Base-by-base conservation (phyloP, 441 rosid genomes). In the Adansonia rubrostipa region DNA sequence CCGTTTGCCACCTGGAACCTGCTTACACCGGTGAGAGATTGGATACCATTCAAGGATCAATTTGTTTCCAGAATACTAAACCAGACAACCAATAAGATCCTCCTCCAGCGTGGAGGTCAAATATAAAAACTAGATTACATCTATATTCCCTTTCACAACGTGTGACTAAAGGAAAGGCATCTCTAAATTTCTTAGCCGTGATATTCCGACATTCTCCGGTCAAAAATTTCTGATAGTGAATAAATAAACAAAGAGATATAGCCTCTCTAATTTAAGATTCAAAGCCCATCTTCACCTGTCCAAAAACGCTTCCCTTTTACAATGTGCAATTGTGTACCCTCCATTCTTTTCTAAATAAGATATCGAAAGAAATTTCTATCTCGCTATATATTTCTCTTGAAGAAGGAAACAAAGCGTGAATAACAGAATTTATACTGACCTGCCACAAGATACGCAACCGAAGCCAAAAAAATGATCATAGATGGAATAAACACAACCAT, bases 401-500 rank as follows among this genome's bases (percentile, higher is more conserved):
- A 11, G 58, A 36, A 36, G 44, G 51, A 44, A 47, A 19, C 36
- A 33, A 71, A 71, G 62, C 3, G 7, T 33, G 72, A 40, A 33
- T 57, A 6, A 28, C 51, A 20, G 47, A 22, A 24, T 24, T 70
- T 42, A 2, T 19, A 19, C 77, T 80, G 58, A 92, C 97, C 99
- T 48, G 98, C 91, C 28, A 87, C 89, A 73, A 95, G 96, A 84
- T 92, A 95, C 42, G 79, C 83, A 69, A 81, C 80, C 1, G 99
- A 93, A 15, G 82, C 84, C 58, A 87, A 80, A 90, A 95, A 93
- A 77, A 91, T 65, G 36, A 95, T 67, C 17, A 61, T 5, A 8
- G 96, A 91, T 0, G 99, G 98, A 56, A 93, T 51, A 40, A 93
- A 92, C 58, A 95, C 87, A 73, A 92, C 98, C 91, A 90, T 86